Evolutionary conservation across 306 rosid genomes (phyloP).

Genomic region (Cotoneaster glaucophyllus): DNA sequence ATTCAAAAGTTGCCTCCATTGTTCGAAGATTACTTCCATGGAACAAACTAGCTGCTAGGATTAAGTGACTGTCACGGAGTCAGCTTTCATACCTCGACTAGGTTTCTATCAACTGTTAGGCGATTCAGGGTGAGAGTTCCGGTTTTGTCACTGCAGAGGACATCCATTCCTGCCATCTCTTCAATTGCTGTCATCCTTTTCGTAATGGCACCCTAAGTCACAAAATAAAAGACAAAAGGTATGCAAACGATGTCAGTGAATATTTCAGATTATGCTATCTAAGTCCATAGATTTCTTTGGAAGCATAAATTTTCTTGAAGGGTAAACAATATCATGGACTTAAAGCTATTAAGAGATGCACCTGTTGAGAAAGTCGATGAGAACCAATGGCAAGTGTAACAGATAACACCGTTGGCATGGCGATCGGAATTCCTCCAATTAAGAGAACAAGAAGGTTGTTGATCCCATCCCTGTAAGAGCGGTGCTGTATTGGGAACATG

Average conservation of each 20-base stretch:
- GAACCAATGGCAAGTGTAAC: constrained; percentile 91
- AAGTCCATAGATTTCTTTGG: neutral
- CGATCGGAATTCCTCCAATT: constrained; percentile 91
- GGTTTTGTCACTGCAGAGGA: constrained; percentile 85
- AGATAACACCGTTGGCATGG: constrained; percentile 95
- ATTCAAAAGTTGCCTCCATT: neutral
- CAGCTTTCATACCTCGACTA: constrained; percentile 49
- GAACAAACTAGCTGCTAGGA: neutral
- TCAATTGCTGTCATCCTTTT: constrained; percentile 95
- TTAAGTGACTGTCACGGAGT: neutral
- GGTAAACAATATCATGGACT: neutral
- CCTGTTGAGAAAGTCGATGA: constrained; percentile 90
- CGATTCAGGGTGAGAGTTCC: constrained; percentile 89
- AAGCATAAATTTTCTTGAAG: neutral
- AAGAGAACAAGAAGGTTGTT: constrained; percentile 91
- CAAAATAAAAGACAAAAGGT: neutral
- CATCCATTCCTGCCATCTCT: constrained; percentile 97
- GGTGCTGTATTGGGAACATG: constrained; percentile 73
- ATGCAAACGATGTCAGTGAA: constrained; percentile 13
- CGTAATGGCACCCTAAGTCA: constrained; percentile 71
- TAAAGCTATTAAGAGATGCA: constrained; percentile 12
- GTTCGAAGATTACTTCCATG: neutral
- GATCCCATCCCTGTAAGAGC: constrained; percentile 79
- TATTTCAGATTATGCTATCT: neutral
- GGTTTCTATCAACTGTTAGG: constrained; percentile 66